Evolutionary conservation across 2,329 filamentous ascomycete genomes (phyloP).

Genomic region (Fusarium sp.): DNA sequence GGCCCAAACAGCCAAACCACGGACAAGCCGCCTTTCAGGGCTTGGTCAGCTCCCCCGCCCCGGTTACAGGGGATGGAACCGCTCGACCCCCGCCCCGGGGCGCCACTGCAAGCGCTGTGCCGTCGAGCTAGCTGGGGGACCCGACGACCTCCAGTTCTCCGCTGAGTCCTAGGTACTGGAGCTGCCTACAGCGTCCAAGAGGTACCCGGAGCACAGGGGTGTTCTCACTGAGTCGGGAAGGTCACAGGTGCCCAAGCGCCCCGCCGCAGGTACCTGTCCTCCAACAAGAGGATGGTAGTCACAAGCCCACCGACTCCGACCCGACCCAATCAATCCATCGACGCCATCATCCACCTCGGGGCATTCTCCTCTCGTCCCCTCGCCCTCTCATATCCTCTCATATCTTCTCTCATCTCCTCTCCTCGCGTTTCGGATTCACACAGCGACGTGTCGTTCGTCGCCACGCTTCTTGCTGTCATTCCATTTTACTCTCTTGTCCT

Average conservation of each 20-base stretch:
- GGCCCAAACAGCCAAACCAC: slow-evolving; percentile 23
- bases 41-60: slow-evolving; percentile 19
- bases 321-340: slow-evolving; percentile 34
- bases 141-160: background rate
- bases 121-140: slow-evolving; percentile 1
- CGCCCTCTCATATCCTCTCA: slow-evolving; percentile 29
- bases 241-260: slow-evolving; percentile 38
- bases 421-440: slow-evolving; percentile 36
- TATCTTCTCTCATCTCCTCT: slow-evolving; percentile 24
- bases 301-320: slow-evolving; percentile 28
- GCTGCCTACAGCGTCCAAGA: background rate
- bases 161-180: background rate
- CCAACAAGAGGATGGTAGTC: slow-evolving; percentile 16
- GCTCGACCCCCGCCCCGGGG: slow-evolving; percentile 18
- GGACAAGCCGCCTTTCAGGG: slow-evolving; percentile 7
- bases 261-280: slow-evolving; percentile 11
- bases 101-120: slow-evolving; percentile 13
- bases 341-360: slow-evolving; percentile 21
- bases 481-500: background rate
- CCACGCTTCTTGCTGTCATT: slow-evolving; percentile 31
- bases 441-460: slow-evolving; percentile 42
- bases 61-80: slow-evolving; percentile 28
- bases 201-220: slow-evolving; percentile 23
- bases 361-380: slow-evolving; percentile 23
- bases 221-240: slow-evolving; percentile 23